Conservation (phyloP, 306 rosid species). For the Vigna trinervia region DNA sequence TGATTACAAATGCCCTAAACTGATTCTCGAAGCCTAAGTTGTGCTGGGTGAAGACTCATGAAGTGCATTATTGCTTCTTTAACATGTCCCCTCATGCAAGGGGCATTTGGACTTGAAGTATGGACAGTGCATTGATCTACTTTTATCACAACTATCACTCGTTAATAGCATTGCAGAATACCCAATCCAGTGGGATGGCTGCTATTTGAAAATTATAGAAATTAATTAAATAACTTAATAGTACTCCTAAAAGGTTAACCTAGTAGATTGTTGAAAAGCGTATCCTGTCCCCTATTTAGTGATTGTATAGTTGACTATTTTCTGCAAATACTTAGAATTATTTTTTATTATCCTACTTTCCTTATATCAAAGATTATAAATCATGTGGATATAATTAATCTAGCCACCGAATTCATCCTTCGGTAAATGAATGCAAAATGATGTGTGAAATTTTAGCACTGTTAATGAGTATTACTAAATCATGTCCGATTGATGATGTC, state of each 20-base stretch:
- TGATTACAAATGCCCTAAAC: slow-evolving; percentile 18
- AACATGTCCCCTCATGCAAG: neutral
- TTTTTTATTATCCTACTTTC: too few species aligned
- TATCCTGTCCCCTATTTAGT: too few species aligned
- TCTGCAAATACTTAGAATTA: too few species aligned
- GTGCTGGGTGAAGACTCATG: slow-evolving; percentile 6
- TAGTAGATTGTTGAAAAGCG: neutral
- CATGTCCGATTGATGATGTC: slow-evolving; percentile 1
- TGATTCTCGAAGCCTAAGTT: neutral
- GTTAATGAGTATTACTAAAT: slow-evolving; percentile 20
- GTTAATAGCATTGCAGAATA: neutral
- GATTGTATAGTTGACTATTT: too few species aligned
- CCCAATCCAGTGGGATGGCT: neutral
- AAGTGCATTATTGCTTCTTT: neutral
- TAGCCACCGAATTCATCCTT: too few species aligned
- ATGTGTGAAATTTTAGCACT: neutral
- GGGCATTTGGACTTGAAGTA: neutral
- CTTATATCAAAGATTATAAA: too few species aligned
- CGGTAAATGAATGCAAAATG: neutral
- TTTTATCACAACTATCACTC: neutral
- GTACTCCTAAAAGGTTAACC: neutral
- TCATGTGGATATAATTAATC: too few species aligned
- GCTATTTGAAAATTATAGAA: neutral
- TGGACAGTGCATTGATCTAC: neutral
- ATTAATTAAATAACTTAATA: neutral